Conservation (phyloP, 73 alveolate species). For the Uronychia binucleata region DNA sequence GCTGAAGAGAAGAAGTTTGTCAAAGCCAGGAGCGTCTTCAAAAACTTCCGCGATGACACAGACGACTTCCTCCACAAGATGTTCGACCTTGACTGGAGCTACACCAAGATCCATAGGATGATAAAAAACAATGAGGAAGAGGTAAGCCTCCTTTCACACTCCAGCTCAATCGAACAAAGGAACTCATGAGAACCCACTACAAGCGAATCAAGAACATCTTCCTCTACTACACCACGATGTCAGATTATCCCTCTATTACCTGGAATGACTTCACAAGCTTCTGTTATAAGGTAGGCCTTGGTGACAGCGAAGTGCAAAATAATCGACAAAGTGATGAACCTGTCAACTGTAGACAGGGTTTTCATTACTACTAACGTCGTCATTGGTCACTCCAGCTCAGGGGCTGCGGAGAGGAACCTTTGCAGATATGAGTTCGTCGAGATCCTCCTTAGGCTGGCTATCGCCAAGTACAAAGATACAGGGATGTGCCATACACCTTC, state of each 20-base stretch:
- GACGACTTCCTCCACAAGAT: constrained; percentile 50
- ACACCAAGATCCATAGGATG: constrained; percentile 46
- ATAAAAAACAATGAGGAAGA: constrained; percentile 47
- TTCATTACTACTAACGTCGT: constrained; percentile 69
- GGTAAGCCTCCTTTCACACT: background rate
- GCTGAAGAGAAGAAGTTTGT: constrained; percentile 17
- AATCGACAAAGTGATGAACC: constrained; percentile 53
- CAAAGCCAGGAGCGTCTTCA: constrained; percentile 20
- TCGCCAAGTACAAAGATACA: constrained; percentile 42
- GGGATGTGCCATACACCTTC: constrained; percentile 30
- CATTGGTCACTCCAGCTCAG: constrained; percentile 18
- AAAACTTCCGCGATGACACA: constrained; percentile 48
- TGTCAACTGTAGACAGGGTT: constrained; percentile 54
- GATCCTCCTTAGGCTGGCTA: constrained; percentile 61
- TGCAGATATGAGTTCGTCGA: constrained; percentile 70
- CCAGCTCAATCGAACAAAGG: background rate
- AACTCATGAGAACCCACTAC: constrained; percentile 21
- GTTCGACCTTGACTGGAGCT: constrained; percentile 60
- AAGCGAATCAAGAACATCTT: constrained; percentile 27
- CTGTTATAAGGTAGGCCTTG: constrained; percentile 19
- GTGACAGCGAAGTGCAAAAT: constrained; percentile 37
- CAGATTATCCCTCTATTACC: constrained; percentile 46
- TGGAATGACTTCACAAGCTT: constrained; percentile 65
- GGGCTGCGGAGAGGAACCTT: constrained; percentile 47
- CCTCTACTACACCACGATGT: constrained; percentile 17